phyloP scores from a whole-genome alignment of 2,329 filamentous ascomycete genomes.

The Pseudocercospora crystallina region DNA sequence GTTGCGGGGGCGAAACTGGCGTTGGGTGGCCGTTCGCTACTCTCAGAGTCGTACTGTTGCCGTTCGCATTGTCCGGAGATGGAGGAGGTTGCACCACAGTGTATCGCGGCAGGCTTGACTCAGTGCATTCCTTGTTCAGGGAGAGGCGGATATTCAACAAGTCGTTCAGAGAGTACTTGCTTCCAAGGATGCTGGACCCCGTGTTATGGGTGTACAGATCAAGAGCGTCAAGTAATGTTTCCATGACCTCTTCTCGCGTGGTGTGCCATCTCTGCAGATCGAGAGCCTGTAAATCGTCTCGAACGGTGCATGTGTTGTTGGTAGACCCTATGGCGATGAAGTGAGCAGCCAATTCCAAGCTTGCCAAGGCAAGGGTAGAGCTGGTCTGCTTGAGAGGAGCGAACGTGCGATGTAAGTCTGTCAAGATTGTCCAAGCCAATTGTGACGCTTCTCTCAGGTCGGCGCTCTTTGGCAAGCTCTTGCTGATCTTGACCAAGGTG shows the following conservation, averaged over 20 bases:
- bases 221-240: slow-evolving; percentile 85
- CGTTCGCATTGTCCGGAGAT: slow-evolving; percentile 37
- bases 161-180: slow-evolving; percentile 68
- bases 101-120: slow-evolving; percentile 61
- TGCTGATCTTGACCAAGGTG: slow-evolving; percentile 71
- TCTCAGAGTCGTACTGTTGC: slow-evolving; percentile 30
- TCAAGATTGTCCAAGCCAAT: slow-evolving; percentile 77
- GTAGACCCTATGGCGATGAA: slow-evolving; percentile 43
- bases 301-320: slow-evolving; percentile 20
- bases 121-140: slow-evolving; percentile 77
- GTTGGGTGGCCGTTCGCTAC: slow-evolving; percentile 37
- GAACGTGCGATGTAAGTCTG: slow-evolving; percentile 92
- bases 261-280: slow-evolving; percentile 50
- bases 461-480: slow-evolving; percentile 47
- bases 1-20: slow-evolving; percentile 34
- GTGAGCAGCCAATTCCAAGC: slow-evolving; percentile 76
- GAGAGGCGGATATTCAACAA: slow-evolving; percentile 86
- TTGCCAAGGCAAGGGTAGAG: slow-evolving; percentile 78
- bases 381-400: slow-evolving; percentile 87
- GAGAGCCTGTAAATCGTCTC: slow-evolving; percentile 37
- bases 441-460: slow-evolving; percentile 35
- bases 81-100: slow-evolving; percentile 38
- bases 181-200: slow-evolving; percentile 70
- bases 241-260: slow-evolving; percentile 53
- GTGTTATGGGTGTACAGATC: slow-evolving; percentile 89